Evolutionary conservation across 208 protist species (phyloP).

Genomic region (Trypanosomatidae sp.): DNA sequence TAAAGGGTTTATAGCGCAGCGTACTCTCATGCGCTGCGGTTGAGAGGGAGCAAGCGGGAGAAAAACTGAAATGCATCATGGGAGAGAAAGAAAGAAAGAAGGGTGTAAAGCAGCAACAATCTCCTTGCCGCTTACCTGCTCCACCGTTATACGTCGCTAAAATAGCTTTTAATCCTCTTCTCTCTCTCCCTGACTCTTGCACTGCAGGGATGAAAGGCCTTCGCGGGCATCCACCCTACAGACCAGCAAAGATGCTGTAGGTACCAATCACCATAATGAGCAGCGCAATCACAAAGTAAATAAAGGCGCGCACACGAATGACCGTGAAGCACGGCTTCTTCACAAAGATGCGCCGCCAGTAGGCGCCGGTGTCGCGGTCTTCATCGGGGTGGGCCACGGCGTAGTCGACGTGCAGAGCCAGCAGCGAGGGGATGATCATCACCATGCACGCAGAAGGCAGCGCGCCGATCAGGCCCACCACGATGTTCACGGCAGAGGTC

Average conservation of each 20-base stretch:
- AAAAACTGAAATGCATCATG: too few species aligned
- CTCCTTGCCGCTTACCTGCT: too few species aligned
- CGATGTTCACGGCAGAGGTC: conserved; percentile 57
- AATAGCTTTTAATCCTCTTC: too few species aligned
- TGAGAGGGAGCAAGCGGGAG: too few species aligned
- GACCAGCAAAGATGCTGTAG: conserved; percentile 59
- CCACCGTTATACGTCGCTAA: too few species aligned
- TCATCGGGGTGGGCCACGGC: conserved; percentile 57
- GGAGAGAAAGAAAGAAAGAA: too few species aligned
- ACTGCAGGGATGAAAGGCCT: too few species aligned
- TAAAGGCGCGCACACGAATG: conserved; percentile 33
- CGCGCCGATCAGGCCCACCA: conserved; percentile 70
- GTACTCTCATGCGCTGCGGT: too few species aligned
- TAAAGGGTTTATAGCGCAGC: too few species aligned
- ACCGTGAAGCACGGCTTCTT: conserved; percentile 34
- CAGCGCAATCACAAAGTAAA: conserved; percentile 57
- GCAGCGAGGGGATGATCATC: conserved; percentile 61
- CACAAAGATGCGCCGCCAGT: conserved; percentile 53
- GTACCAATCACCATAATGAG: conserved; percentile 80
- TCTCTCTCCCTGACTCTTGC: too few species aligned
- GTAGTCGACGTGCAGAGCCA: conserved; percentile 47
- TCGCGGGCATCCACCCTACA: too few species aligned
- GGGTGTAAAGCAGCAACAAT: too few species aligned
- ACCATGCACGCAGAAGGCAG: conserved; percentile 71
- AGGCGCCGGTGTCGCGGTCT: conserved; percentile 36